Evolutionary conservation across 495 filamentous ascomycete genomes (phyloP).

Genomic region (Hypoxylon lienhwacheense): DNA sequence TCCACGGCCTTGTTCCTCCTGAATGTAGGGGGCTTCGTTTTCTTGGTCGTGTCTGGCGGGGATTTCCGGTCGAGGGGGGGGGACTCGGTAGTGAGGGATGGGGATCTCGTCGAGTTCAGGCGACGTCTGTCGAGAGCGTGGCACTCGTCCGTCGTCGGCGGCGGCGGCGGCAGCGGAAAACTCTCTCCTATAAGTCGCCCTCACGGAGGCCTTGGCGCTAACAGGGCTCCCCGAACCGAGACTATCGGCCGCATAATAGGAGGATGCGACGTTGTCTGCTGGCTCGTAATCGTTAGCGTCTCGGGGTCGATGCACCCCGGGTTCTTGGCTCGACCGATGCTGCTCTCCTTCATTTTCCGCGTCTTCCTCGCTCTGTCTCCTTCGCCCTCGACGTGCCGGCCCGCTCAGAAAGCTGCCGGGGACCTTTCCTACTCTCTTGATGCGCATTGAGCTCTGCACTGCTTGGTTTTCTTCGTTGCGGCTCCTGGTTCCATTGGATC

Average conservation of each 20-base stretch:
- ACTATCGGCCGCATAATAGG: conserved; percentile 45
- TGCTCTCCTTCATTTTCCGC: conserved; percentile 46
- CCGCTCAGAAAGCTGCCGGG: conserved; percentile 74
- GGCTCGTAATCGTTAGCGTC: conserved; percentile 24
- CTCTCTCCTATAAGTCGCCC: conserved; percentile 41
- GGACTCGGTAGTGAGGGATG: conserved; percentile 66
- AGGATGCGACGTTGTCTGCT: conserved; percentile 40
- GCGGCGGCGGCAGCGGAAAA: conserved; percentile 23
- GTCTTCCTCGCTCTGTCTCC: conserved; percentile 75
- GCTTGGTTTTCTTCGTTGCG: conserved; percentile 60
- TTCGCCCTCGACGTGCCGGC: conserved; percentile 70
- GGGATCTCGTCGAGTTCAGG: conserved; percentile 39
- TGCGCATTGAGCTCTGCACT: conserved; percentile 67
- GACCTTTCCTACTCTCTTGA: conserved; percentile 71
- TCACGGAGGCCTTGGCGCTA: conserved; percentile 42
- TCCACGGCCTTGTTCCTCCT: conserved; percentile 63
- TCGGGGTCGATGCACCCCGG: conserved; percentile 39
- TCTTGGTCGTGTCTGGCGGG: conserved; percentile 72
- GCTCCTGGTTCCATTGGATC: conserved; percentile 50
- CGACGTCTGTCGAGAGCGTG: conserved; percentile 23
- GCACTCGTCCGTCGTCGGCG: conserved; percentile 9
- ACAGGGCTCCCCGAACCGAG: conserved; percentile 50
- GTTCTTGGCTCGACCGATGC: conserved; percentile 41
- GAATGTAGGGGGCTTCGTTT: conserved; percentile 78
- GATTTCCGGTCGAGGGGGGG: conserved; percentile 57